Percentiles rank a stretch among this genome's conserved stretches.
Evolutionary conservation across 306 rosid genomes (phyloP).

Genomic region (Glycine soja): DNA sequence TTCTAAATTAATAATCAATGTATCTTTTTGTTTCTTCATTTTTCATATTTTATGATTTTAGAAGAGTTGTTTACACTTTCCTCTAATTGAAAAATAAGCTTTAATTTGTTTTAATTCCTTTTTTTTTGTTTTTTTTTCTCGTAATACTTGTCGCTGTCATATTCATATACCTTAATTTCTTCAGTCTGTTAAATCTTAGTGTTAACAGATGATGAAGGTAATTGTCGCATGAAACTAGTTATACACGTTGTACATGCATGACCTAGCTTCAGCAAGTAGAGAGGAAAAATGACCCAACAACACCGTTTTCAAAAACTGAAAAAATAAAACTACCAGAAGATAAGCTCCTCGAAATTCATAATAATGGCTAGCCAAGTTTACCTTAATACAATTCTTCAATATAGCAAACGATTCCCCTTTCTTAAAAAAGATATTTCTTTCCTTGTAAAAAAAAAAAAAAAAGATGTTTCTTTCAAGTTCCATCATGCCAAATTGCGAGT

Average conservation of each 20-base stretch:
- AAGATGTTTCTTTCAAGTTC: background rate
- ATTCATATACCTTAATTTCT: background rate
- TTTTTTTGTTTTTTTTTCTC: background rate
- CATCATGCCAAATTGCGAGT: background rate
- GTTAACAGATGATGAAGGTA: background rate
- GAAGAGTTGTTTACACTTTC: background rate
- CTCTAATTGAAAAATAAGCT: background rate
- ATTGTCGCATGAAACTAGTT: background rate
- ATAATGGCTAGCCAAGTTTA: background rate
- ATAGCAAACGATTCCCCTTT: background rate
- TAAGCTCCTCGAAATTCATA: background rate
- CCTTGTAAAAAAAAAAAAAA: background rate
- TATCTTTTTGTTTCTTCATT: no score
- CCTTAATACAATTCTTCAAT: background rate
- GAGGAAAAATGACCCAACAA: conserved; percentile 11
- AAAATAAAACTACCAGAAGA: background rate
- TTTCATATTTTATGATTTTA: background rate
- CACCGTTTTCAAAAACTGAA: background rate
- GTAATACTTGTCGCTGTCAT: background rate
- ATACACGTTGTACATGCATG: background rate
- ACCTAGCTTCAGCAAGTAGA: background rate
- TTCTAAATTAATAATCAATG: no score
- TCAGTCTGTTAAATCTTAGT: background rate
- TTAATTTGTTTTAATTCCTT: background rate
- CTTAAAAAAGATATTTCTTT: background rate